A percentile compares a stretch with the other conserved stretches of the same genome.
phyloP scores from a whole-genome alignment of 306 rosid genomes.

The Dicorynia guianensis region DNA sequence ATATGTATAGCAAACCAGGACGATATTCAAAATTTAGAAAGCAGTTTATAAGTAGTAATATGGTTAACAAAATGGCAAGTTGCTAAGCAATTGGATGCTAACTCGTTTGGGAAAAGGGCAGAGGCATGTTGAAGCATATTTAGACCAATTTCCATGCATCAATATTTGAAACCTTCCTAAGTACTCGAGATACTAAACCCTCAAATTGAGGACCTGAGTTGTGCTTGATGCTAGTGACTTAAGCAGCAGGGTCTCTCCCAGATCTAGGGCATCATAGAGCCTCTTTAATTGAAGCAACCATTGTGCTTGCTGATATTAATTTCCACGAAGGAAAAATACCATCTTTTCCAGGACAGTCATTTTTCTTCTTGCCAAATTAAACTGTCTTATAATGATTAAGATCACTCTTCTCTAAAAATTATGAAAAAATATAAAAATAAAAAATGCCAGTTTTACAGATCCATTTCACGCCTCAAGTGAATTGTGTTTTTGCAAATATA shows the following conservation, averaged over 20 bases:
- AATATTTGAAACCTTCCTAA: background rate
- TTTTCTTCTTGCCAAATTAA: background rate
- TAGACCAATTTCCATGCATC: background rate
- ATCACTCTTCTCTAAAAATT: too few species aligned
- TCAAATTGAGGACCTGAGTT: background rate
- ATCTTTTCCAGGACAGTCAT: background rate
- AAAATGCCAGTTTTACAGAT: too few species aligned
- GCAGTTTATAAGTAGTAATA: background rate
- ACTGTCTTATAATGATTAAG: background rate
- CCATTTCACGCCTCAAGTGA: too few species aligned
- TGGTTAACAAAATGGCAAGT: background rate
- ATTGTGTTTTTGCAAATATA: constrained; percentile 23
- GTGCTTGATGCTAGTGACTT: background rate
- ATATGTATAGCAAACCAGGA: background rate
- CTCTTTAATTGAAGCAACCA: background rate
- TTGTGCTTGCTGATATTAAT: background rate
- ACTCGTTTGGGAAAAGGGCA: constrained; percentile 12
- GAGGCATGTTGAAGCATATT: constrained; percentile 7
- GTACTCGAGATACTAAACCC: constrained; percentile 33
- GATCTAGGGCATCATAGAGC: too few species aligned
- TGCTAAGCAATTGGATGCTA: background rate
- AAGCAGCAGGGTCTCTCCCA: too few species aligned
- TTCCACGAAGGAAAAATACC: background rate
- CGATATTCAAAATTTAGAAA: background rate
- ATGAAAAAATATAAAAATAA: too few species aligned